phyloP scores from a whole-genome alignment of 2,329 filamentous ascomycete genomes.

The Aureobasidium leucospermi region DNA sequence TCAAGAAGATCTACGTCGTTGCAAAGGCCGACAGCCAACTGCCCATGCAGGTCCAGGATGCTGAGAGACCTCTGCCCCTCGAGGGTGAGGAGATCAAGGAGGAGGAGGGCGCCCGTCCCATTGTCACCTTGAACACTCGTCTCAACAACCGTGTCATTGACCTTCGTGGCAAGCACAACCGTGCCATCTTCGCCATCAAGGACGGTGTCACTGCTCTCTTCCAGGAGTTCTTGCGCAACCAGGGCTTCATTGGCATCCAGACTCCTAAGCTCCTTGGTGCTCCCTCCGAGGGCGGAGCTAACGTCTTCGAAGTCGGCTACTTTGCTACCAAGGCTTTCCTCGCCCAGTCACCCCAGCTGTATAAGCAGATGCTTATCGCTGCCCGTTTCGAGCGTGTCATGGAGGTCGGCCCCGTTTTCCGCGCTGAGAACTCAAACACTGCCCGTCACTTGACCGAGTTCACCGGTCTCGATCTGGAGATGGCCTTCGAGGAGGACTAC shows the following conservation, averaged over 20 bases:
- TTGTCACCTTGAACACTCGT: conserved; percentile 75
- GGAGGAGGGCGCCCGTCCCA: conserved; percentile 51
- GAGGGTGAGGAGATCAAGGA: conserved; percentile 44
- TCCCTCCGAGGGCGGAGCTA: conserved; percentile 85
- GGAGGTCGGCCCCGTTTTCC: conserved; percentile 73
- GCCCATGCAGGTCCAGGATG: conserved; percentile 52
- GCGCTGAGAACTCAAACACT: conserved; percentile 81
- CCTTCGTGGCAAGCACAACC: conserved; percentile 83
- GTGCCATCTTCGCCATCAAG: conserved; percentile 72
- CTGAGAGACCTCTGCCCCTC: conserved; percentile 41
- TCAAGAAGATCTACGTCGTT: conserved; percentile 75
- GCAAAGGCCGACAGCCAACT: conserved; percentile 54
- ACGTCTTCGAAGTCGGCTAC: conserved; percentile 85
- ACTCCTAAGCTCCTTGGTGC: conserved; percentile 84
- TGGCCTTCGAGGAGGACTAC: conserved; percentile 77
- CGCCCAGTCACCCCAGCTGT: conserved; percentile 76
- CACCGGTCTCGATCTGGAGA: conserved; percentile 81
- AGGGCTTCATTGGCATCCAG: conserved; percentile 76
- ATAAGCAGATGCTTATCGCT: conserved; percentile 82
- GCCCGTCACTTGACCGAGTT: conserved; percentile 83
- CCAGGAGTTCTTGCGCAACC: conserved; percentile 66
- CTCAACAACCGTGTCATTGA: conserved; percentile 91
- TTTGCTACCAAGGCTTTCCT: conserved; percentile 78
- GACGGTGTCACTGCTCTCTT: conserved; percentile 63
- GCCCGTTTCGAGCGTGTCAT: conserved; percentile 71